A percentile compares a stretch with the other conserved stretches of the same genome.
phyloP scores from a whole-genome alignment of 768 basidiomycete genomes.

The Leucocoprinus birnbaumii region DNA sequence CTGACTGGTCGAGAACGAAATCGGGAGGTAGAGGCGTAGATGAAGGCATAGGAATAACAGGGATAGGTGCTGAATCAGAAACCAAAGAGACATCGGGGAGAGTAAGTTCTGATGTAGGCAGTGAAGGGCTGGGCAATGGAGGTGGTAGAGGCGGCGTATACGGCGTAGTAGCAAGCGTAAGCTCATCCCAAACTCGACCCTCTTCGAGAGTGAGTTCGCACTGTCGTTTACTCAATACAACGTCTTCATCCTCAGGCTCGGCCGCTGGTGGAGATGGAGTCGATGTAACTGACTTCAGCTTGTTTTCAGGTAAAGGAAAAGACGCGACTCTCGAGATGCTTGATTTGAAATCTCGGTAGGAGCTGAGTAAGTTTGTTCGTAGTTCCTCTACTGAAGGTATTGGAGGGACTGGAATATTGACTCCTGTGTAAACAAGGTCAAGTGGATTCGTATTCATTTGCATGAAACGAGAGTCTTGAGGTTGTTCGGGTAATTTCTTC shows the following conservation, averaged over 20 bases:
- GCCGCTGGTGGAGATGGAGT: constrained; percentile 18
- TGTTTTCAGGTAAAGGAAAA: constrained; percentile 24
- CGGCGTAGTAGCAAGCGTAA: constrained; percentile 23
- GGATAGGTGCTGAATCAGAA: background rate
- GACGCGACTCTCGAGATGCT: constrained; percentile 43
- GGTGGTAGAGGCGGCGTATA: background rate
- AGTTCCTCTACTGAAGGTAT: constrained; percentile 23
- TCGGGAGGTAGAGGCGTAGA: background rate
- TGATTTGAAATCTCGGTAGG: constrained; percentile 46
- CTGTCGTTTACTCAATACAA: constrained; percentile 62
- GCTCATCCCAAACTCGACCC: constrained; percentile 52
- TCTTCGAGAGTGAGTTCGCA: constrained; percentile 59
- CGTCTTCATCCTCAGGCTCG: constrained; percentile 34
- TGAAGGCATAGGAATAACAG: background rate
- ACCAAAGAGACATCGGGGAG: too few relatives aligned
- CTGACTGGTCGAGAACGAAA: background rate
- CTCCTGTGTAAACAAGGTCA: background rate
- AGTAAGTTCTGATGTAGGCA: too few relatives aligned
- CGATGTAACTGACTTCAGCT: constrained; percentile 10
- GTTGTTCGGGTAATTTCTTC: background rate
- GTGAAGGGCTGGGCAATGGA: too few relatives aligned
- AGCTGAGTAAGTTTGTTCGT: constrained; percentile 30
- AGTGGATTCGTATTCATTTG: too few relatives aligned
- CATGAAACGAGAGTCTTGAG: background rate
- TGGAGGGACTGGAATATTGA: background rate